Evolutionary conservation across 2,329 filamentous ascomycete genomes (phyloP), one percentile per base, ranked within the genome.

Genomic region (Colletotrichum tropicicola): DNA sequence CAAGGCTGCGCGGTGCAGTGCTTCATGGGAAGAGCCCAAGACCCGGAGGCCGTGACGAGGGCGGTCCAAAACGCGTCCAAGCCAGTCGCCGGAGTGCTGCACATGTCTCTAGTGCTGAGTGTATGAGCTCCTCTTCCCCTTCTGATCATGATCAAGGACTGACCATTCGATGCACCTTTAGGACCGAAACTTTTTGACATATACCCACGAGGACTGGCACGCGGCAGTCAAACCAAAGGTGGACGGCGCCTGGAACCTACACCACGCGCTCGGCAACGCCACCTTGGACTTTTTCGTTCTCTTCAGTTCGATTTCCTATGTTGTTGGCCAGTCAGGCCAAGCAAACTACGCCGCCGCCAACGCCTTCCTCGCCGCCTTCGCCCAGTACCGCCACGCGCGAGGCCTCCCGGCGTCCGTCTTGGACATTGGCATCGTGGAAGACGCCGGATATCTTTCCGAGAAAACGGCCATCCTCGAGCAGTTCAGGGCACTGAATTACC

Each of bases 21-120:
- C 2, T 72, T 77, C 19, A 52, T 67, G 1, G 78, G 78, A 30
- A 74, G 75, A 62, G 73, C 80, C 6, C 70, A 70, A 1, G 55
- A 68, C n/a, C 43, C 53, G 10, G 66, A 69, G 0, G 72, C 75
- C 7, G 74, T 80, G 3, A 56, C 70, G 17, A 66, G 60, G 3
- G 71, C 72, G 1, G 60, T 75, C 3, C 3, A 76, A 76, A 77
- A 6, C 30, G 53, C 53, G 13, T 10, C 53, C 52, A 37, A 32
- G 69, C 74, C 75, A 5, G 70, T 83, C 17, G 71, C 72, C 21
- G 80, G 80, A 19, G 70, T 82, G 6, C 61, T 83, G 19, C 68
- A 80, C 4, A 23, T 21, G 49, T n/a, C 13, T 12, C 13, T 51
- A 15, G 44, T 72, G 2, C 75, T 80, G 59, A 70, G 17, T 69